Base-by-base conservation (phyloP, 345 rosid genomes). In the Populus davidiana region DNA sequence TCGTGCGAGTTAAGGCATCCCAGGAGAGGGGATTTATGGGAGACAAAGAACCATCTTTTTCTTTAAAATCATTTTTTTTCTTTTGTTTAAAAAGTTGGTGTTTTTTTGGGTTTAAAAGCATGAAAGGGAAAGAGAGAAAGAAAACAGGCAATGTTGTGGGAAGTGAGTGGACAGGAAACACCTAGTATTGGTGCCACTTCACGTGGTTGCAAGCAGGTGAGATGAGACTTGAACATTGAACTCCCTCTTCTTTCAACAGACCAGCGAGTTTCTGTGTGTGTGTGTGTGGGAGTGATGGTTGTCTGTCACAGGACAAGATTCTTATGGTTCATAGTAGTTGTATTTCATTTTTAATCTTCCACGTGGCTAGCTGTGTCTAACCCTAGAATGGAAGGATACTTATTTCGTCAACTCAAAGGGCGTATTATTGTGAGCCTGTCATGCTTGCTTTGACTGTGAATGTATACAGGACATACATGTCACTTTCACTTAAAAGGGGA, bases 101-200 rank as follows among this genome's bases (percentile, higher is more conserved):
- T 44, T 44, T 44, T 44, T 44, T 44, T 44, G 14, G 17, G 17
- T 21, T 49, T 49, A 49, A 49, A 49, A 36, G 73, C 77, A 71
- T 80, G 83, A 81, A 64, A 73, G 71, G 63, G 78, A 83, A 61
- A 73, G 73, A 36, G 56, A 67, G 71, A 70, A 73, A 61, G 66
- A 16, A n/a, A 69, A 70, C 73, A 67, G 75, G 75, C 72, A 21
- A 69, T 72, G 71, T 79, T 36, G 78, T 77, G 85, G 78, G 76
- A 73, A 80, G 72, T 75, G 85, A 77, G 85, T 77, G 82, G 85
- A 74, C 54, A 71, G 81, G 79, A 81, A 80, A 76, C 74, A 74
- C 79, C 70, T 49, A 64, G 74, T 25, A 71, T 77, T 82, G 81
- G 68, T 77, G 77, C 79, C 81, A 83, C 84, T 86, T 88, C 85